Base-by-base conservation (phyloP, 2,329 filamentous ascomycete genomes). In the Botrytis fabae region DNA sequence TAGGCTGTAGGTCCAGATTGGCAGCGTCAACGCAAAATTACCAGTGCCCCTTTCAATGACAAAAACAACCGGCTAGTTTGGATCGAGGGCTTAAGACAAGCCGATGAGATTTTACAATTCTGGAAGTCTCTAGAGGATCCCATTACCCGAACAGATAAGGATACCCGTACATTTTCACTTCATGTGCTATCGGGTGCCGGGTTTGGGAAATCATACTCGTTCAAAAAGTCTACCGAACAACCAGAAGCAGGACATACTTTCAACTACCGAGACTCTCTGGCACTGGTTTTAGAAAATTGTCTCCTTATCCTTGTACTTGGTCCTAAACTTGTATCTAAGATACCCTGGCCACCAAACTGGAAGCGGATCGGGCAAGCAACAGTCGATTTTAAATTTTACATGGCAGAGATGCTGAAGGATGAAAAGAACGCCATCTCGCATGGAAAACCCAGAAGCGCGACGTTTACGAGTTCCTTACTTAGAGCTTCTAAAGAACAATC, bases 11-110 rank as follows among this genome's bases (percentile, higher is more conserved):
- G 60, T 2, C 6, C 35, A 65, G 61, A 71, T 28, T 71, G 69
- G 69, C 61, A 71, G 40, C n/a, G 69, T 4, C 46, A 71, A 8
- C 69, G 61, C n/a, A 64, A 65, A 18, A 71, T 71, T 4, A 71
- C 38, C 1, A 65, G 46, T 14, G 60, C 61, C 2, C 60, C 60
- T 12, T 65, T 59, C 25, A 71, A 71, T 42, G 60, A 71, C 9
- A 48, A 65, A 59, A 71, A 65, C 8, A 71, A 38, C 6, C 14
- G 46, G 20, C 14, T 65, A 35, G 61, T 65, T 16, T 71, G 69
- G 61, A 71, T 44, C 16, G 69, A 71, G n/a, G 44, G 46, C 1
- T 14, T 57, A 20, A 65, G 46, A 10, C 69, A 71, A n/a, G 69
- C 69, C 35, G 46, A 65, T 35, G 69, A 71, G n/a, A 71, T 59